Evolutionary conservation across 176 grass and related monocot genomes (phyloP), one percentile per base, ranked within the genome.

Genomic region (Paspalum vaginatum): DNA sequence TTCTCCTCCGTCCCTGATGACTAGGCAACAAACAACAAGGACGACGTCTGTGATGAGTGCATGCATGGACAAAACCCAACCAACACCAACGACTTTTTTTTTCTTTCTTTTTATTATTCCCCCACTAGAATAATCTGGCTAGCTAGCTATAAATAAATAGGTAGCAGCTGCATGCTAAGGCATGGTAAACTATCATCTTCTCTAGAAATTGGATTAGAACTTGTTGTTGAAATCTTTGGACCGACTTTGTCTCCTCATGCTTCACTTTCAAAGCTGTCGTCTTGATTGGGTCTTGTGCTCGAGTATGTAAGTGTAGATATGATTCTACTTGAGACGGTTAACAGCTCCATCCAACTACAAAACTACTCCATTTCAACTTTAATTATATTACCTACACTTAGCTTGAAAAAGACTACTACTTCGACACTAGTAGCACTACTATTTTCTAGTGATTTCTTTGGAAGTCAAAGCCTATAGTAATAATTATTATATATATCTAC

Each of bases 21-120:
- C 64, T 25, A 42, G 18, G 61, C 38, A 53, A 67, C 64, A 26
- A 25, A 76, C 55, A 76, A 76, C 55, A n/a, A n/a, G n/a, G 27
- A 15, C 41, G 41, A 76, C 56, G 20, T 45, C 0, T 53, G 22
- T 26, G 14, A 37, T n/a, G 32, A 1, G 2, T 32, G 8, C 42
- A 61, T n/a, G 41, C 56, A 32, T 57, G 14, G 38, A 80, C 38
- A 55, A 24, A 52, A 52, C 0, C n/a, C 56, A 76, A 46, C 56
- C 8, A 76, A 76, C 41, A 39, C 10, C 7, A 44, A 43, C 9
- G 18, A 21, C 37, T 18, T 17, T 14, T 16, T n/a, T 72, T 11
- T 59, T 1, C 32, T 32, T 32, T 3, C 32, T 32, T 32, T 32
- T 32, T 32, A 32, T 32, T 3, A 32, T 20, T 59, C 24, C 56